phyloP scores from a whole-genome alignment of 371 early-diverging fungal genomes.

The Syncephalis plumigaleata region DNA sequence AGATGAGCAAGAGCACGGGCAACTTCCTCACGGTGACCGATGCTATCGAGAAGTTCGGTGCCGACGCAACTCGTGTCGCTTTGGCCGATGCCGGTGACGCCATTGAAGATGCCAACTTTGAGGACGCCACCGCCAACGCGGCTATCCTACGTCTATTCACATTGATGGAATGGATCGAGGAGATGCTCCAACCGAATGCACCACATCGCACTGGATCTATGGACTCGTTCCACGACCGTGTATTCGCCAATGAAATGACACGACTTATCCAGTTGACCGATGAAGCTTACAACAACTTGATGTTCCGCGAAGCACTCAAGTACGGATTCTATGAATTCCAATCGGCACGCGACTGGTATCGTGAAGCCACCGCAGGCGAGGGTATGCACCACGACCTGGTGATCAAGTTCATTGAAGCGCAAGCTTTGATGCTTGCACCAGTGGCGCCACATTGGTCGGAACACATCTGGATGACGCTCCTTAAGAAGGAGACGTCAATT shows the following conservation, averaged over 20 bases:
- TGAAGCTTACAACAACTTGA: conserved; percentile 59
- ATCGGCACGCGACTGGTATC: conserved; percentile 81
- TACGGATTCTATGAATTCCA: conserved; percentile 86
- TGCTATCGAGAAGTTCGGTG: conserved; percentile 81
- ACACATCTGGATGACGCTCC: conserved; percentile 61
- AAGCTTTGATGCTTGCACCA: conserved; percentile 70
- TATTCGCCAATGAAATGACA: conserved; percentile 81
- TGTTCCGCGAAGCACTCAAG: conserved; percentile 93
- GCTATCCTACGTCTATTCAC: conserved; percentile 89
- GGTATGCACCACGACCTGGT: conserved; percentile 80
- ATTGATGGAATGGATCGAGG: conserved; percentile 83
- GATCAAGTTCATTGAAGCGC: conserved; percentile 58
- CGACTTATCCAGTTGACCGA: conserved; percentile 46
- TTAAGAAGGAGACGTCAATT: conserved; percentile 40
- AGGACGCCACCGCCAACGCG: conserved; percentile 91
- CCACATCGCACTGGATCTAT: conserved; percentile 22
- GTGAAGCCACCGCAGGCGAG: conserved; percentile 53
- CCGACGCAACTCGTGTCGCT: conserved; percentile 94
- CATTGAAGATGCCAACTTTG: conserved; percentile 99
- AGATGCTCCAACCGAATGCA: conserved; percentile 16
- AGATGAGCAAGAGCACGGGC: conserved; percentile 99
- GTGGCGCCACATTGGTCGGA: conserved; percentile 91
- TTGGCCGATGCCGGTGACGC: conserved; percentile 93
- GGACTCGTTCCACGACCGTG: conserved; percentile 59
- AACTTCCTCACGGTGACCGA: conserved; percentile 94